A percentile compares a stretch with the other conserved stretches of the same genome.
Evolutionary conservation across 768 basidiomycete species (phyloP).

Genomic region (Nidularia pulvinata): DNA sequence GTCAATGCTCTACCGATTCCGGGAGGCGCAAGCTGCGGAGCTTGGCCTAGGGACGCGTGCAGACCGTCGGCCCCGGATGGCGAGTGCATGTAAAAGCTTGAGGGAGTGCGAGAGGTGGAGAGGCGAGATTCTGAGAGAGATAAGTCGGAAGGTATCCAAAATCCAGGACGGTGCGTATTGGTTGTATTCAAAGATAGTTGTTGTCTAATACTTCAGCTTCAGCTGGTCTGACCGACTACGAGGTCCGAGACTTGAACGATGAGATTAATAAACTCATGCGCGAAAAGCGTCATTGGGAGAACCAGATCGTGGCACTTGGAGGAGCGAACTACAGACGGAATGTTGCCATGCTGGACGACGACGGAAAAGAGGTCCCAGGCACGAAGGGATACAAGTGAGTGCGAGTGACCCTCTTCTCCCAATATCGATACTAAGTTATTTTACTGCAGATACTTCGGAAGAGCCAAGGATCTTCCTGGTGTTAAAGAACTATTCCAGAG

Average conservation of each 20-base stretch:
- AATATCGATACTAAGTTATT: not conserved
- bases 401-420: not conserved
- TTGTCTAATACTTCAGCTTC: slow-evolving; percentile 2
- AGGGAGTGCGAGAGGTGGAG: slow-evolving; percentile 95
- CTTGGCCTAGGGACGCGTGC: slow-evolving; percentile 85
- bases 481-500: slow-evolving; percentile 94
- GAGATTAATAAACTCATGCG: slow-evolving; percentile 96
- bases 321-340: slow-evolving; percentile 96
- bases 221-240: slow-evolving; percentile 96
- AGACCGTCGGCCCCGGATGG: slow-evolving; percentile 92
- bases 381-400: slow-evolving; percentile 97
- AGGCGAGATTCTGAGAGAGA: slow-evolving; percentile 93
- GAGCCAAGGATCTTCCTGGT: slow-evolving; percentile 94
- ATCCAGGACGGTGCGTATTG: slow-evolving; percentile 85
- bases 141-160: slow-evolving; percentile 95
- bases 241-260: slow-evolving; percentile 94
- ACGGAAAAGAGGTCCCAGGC: slow-evolving; percentile 95
- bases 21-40: slow-evolving; percentile 95
- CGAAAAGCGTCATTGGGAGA: slow-evolving; percentile 98
- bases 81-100: slow-evolving; percentile 87
- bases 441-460: slow-evolving; percentile 83
- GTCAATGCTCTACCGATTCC: slow-evolving; percentile 93
- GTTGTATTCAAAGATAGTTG: not conserved
- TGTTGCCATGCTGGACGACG: slow-evolving; percentile 92
- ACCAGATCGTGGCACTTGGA: slow-evolving; percentile 94